Evolutionary conservation across 225 moss, liverwort and hornwort species (phyloP).

Genomic region (Pleurozium schreberi): DNA sequence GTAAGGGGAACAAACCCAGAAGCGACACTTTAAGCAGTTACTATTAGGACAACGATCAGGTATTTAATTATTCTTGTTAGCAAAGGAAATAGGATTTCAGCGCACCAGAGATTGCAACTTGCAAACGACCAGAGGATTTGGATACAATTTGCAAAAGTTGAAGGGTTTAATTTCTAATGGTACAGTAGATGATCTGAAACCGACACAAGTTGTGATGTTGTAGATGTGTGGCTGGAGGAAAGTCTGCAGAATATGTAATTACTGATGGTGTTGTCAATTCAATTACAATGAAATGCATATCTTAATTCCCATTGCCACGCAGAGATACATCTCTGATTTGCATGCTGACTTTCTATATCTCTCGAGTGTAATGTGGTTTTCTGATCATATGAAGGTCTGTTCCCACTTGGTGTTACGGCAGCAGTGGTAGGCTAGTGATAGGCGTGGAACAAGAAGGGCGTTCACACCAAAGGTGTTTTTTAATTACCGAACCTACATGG

Average conservation of each 20-base stretch:
- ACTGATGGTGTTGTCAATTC: slow-evolving; percentile 9
- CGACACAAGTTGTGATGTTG: not conserved
- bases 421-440: too few relatives aligned
- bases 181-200: not conserved
- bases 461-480: too few relatives aligned
- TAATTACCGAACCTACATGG: too few relatives aligned
- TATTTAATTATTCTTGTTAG: not conserved
- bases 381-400: too few relatives aligned
- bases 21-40: not conserved
- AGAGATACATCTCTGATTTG: not conserved
- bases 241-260: slow-evolving; percentile 6
- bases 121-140: too few relatives aligned
- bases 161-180: not conserved
- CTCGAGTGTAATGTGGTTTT: not conserved
- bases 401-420: too few relatives aligned
- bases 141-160: not conserved
- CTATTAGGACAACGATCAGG: not conserved
- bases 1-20: not conserved
- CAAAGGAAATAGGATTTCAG: not conserved
- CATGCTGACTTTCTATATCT: not conserved
- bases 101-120: not conserved
- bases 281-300: not conserved
- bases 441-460: too few relatives aligned
- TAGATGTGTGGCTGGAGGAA: not conserved
- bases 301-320: not conserved